Percentiles rank a stretch among this genome's conserved stretches.
Conservation (phyloP, 768 basidiomycete genomes). For the Gloeopeniophorella convolvens region DNA sequence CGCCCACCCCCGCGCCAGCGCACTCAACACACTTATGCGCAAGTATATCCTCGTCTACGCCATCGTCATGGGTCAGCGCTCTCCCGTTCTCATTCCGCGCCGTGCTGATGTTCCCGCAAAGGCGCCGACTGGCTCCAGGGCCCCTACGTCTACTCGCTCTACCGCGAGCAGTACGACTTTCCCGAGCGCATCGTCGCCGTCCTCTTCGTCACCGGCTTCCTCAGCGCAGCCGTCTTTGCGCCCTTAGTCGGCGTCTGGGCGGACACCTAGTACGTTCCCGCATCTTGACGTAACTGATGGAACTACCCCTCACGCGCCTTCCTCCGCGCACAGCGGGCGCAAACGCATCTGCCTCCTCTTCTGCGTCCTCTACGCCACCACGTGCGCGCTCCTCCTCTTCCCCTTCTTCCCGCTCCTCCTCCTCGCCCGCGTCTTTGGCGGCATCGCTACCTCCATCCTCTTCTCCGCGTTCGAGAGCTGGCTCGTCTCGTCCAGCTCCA, state of each 20-base stretch:
- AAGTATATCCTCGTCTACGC: constrained; percentile 21
- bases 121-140: constrained; percentile 79
- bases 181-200: constrained; percentile 59
- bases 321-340: constrained; percentile 44
- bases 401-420: constrained; percentile 54
- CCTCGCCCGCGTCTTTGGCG: constrained; percentile 58
- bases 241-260: constrained; percentile 75
- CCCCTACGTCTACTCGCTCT: constrained; percentile 72
- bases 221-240: constrained; percentile 61
- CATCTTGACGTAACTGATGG: background rate
- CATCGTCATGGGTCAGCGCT: constrained; percentile 10
- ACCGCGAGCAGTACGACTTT: constrained; percentile 59
- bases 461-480: constrained; percentile 75
- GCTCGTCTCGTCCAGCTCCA: constrained; percentile 58
- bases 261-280: constrained; percentile 54
- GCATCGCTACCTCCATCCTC: constrained; percentile 68
- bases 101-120: constrained; percentile 23
- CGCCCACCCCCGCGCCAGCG: constrained; percentile 8
- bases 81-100: background rate
- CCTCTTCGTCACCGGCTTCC: constrained; percentile 72
- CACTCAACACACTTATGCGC: constrained; percentile 15
- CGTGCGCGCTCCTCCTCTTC: constrained; percentile 55
- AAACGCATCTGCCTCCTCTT: constrained; percentile 63
- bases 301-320: background rate
- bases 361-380: constrained; percentile 56